Conservation (phyloP, 495 filamentous ascomycete species). For the Bacidia rubella region DNA sequence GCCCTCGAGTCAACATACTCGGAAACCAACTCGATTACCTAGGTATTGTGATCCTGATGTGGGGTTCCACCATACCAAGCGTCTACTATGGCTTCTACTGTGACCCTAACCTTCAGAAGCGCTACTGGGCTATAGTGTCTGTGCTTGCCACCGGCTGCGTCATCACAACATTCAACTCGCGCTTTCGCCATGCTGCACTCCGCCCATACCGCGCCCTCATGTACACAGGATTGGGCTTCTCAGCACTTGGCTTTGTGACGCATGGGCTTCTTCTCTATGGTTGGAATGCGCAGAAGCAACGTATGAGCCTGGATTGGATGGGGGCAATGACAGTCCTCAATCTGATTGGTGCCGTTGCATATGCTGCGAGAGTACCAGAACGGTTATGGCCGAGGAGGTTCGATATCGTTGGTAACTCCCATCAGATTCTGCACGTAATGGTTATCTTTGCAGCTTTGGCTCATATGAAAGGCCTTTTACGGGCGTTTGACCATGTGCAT, state of each 20-base stretch:
- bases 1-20: constrained; percentile 22
- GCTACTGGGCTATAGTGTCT: constrained; percentile 28
- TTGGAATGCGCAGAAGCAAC: constrained; percentile 23
- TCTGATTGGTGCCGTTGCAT: constrained; percentile 26
- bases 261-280: constrained; percentile 31
- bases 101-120: constrained; percentile 19
- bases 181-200: constrained; percentile 12
- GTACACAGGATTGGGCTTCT: constrained; percentile 32
- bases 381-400: constrained; percentile 30
- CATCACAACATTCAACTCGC: constrained; percentile 12
- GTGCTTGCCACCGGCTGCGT: constrained; percentile 12
- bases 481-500: constrained; percentile 35
- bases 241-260: constrained; percentile 28
- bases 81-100: constrained; percentile 40
- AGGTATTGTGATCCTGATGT: constrained; percentile 41
- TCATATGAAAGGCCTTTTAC: constrained; percentile 30
- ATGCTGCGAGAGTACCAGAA: constrained; percentile 38
- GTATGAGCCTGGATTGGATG: constrained; percentile 34
- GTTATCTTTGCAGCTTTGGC: constrained; percentile 33
- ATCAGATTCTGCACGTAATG: constrained; percentile 39
- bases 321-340: constrained; percentile 27
- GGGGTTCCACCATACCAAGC: constrained; percentile 36
- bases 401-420: constrained; percentile 36
- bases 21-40: constrained; percentile 35
- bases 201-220: constrained; percentile 24